Evolutionary conservation across 805 yeast genomes (phyloP).

Genomic region (Saccharomycopsis selenospora): DNA sequence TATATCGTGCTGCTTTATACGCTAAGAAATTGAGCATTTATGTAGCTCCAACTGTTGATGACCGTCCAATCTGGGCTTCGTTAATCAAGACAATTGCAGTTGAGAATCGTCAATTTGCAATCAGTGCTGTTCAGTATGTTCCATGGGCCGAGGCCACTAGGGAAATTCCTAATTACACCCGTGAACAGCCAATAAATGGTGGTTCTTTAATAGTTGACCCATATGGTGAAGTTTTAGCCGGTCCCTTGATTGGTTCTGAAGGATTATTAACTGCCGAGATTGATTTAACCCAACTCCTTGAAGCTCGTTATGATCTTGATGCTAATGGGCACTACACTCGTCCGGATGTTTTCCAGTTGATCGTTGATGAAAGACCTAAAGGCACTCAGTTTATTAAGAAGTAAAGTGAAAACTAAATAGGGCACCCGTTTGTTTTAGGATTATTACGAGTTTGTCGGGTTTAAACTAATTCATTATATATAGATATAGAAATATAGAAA

Average conservation of each 20-base stretch:
- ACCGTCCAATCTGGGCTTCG: conserved; percentile 37
- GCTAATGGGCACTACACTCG: conserved; percentile 38
- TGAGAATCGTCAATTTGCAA: conserved; percentile 36
- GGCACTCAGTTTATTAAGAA: conserved; percentile 23
- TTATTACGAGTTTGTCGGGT: no score
- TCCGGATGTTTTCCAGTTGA: conserved; percentile 37
- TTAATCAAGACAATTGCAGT: conserved; percentile 36
- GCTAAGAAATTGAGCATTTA: conserved; percentile 37
- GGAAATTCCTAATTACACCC: conserved; percentile 28
- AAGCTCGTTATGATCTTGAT: conserved; percentile 38
- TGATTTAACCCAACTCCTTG: conserved; percentile 32
- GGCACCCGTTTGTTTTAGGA: no score
- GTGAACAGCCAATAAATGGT: conserved; percentile 34
- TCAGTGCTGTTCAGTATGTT: conserved; percentile 36
- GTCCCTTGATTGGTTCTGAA: conserved; percentile 36
- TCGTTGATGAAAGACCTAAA: conserved; percentile 33
- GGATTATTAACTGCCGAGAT: conserved; percentile 36
- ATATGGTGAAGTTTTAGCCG: conserved; percentile 37
- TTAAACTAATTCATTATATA: no score
- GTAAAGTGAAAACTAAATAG: no score
- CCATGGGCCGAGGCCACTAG: conserved; percentile 26
- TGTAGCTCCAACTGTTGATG: conserved; percentile 41
- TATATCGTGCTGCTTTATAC: conserved; percentile 35
- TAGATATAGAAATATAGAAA: no score
- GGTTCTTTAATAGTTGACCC: conserved; percentile 36